These are phyloP conservation scores for Sporothrix euskadiensis DNA, from an alignment of 2,329 filamentous ascomycete genomes.

Conservation along the genomic window DNA sequence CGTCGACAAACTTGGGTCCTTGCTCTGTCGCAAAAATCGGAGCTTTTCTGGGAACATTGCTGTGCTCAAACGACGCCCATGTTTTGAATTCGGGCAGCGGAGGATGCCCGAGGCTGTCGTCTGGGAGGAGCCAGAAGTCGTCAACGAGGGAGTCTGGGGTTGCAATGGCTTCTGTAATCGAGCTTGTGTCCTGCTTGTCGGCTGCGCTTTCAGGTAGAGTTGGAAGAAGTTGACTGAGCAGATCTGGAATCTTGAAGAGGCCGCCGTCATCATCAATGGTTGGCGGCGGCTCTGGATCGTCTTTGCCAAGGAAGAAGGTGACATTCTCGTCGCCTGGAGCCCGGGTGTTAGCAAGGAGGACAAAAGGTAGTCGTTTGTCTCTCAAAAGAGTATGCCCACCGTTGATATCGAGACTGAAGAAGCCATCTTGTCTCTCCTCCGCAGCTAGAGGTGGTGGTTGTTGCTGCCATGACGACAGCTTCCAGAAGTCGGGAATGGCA, in stretches of 20 bases:
- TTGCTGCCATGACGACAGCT: constrained; percentile 53
- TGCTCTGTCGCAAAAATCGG: constrained; percentile 67
- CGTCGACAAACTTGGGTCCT: constrained; percentile 65
- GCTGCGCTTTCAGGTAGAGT: neutral
- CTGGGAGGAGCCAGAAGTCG: constrained; percentile 54
- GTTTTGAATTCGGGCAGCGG: constrained; percentile 53
- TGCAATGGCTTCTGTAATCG: neutral
- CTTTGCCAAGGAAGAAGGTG: constrained; percentile 29
- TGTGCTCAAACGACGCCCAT: constrained; percentile 66
- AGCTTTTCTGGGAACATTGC: constrained; percentile 41
- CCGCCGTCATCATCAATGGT: constrained; percentile 34
- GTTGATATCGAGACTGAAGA: constrained; percentile 49
- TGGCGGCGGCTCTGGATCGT: constrained; percentile 6
- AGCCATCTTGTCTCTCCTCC: constrained; percentile 33
- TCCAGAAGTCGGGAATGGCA: constrained; percentile 62
- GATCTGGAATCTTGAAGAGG: constrained; percentile 49
- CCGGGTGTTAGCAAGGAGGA: neutral
- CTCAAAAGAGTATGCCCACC: constrained; percentile 34
- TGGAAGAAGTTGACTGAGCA: constrained; percentile 32
- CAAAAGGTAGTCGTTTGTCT: neutral
- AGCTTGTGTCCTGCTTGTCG: neutral
- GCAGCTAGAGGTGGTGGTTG: constrained; percentile 27
- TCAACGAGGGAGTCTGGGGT: constrained; percentile 28
- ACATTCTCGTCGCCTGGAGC: constrained; percentile 14
- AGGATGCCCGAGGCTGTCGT: constrained; percentile 37